These are phyloP conservation scores for Leptodontidium sp. DNA, from an alignment of 2,329 filamentous ascomycete genomes.

Conservation along the genomic window DNA sequence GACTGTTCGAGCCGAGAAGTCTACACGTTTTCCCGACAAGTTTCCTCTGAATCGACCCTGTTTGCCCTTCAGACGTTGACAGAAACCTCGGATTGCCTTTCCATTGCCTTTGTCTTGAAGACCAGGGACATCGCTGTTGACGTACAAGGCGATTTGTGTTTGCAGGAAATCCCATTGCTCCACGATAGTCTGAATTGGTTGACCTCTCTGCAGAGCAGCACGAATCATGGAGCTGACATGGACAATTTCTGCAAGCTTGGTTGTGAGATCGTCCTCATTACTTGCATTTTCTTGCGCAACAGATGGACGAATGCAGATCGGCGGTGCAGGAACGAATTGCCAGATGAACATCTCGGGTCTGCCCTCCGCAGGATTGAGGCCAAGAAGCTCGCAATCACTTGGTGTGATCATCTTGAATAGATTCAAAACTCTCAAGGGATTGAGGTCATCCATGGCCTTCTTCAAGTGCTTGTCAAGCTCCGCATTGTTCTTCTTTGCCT, in stretches of 20 bases:
- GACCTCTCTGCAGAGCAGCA: constrained; percentile 82
- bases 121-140: constrained; percentile 95
- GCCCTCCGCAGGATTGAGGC: constrained; percentile 85
- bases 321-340: constrained; percentile 94
- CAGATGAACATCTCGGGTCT: constrained; percentile 97
- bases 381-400: constrained; percentile 88
- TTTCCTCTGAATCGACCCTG: constrained; percentile 98
- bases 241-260: constrained; percentile 95
- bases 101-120: constrained; percentile 88
- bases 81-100: constrained; percentile 91
- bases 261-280: constrained; percentile 95
- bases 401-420: constrained; percentile 89
- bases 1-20: constrained; percentile 96
- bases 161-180: constrained; percentile 99
- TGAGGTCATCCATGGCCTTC: constrained; percentile 93
- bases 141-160: constrained; percentile 94
- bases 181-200: constrained; percentile 88
- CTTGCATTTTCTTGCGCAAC: constrained; percentile 93
- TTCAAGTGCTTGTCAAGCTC: constrained; percentile 91
- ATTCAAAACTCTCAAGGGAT: constrained; percentile 86
- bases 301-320: constrained; percentile 91
- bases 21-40: constrained; percentile 95
- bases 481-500: constrained; percentile 77
- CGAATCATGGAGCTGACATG: constrained; percentile 90
- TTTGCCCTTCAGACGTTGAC: constrained; percentile 94